Percentiles rank a stretch among this genome's conserved stretches.
phyloP scores from a whole-genome alignment of 2,329 filamentous ascomycete genomes.

The Boeremia lycopersici region DNA sequence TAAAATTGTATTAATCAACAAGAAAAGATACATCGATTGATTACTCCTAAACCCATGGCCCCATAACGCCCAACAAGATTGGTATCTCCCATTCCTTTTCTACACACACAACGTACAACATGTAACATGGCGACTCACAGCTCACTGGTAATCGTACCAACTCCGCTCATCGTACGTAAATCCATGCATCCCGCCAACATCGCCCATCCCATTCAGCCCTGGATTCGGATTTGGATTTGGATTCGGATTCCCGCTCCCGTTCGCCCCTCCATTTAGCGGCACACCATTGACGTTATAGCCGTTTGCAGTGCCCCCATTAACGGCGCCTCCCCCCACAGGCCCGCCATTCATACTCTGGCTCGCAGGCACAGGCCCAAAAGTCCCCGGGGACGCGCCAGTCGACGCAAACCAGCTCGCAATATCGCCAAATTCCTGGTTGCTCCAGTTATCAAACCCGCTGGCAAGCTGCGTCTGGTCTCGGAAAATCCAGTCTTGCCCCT shows the following conservation, averaged over 20 bases:
- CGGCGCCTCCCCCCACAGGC: constrained; percentile 16
- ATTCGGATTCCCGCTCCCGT: constrained; percentile 6
- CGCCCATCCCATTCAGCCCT: constrained; percentile 14
- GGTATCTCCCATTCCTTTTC: background rate
- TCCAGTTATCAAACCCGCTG: constrained; percentile 68
- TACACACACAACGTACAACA: background rate
- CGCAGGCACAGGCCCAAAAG: constrained; percentile 5
- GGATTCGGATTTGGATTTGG: background rate
- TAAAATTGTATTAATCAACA: no score
- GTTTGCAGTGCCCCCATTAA: constrained; percentile 11
- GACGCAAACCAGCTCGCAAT: constrained; percentile 39
- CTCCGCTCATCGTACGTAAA: constrained; percentile 35
- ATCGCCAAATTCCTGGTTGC: constrained; percentile 39
- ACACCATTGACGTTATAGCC: constrained; percentile 18
- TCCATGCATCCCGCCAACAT: constrained; percentile 16
- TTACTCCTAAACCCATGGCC: background rate
- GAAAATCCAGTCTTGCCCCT: constrained; percentile 67
- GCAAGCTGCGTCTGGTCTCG: constrained; percentile 66
- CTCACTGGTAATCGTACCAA: constrained; percentile 27
- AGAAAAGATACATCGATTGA: background rate
- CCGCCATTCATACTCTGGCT: constrained; percentile 25
- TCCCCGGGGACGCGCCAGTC: constrained; percentile 20
- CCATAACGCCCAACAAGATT: background rate
- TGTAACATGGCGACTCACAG: background rate
- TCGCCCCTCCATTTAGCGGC: background rate